Base-by-base conservation (phyloP, 2,329 filamentous ascomycete genomes). In the Talaromyces sp. region DNA sequence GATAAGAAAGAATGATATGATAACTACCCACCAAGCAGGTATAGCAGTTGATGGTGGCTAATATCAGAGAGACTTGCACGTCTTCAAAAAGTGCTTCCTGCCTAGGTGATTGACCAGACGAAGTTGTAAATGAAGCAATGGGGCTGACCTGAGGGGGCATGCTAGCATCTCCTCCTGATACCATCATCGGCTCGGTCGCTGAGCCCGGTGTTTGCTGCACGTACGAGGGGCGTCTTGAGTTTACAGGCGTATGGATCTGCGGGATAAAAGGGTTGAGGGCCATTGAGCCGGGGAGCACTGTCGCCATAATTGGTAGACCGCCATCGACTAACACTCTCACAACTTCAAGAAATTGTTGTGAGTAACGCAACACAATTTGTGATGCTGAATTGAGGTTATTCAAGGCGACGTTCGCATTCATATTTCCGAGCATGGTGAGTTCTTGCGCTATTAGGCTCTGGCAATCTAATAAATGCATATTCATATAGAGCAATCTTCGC, bases 31-130 rank as follows among this genome's bases (percentile, higher is more conserved):
- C 33, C 19, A 67, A 52, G 45, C 63, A 67, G n/a, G 59, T 66
- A 47, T 67, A 67, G 57, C 66, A 66, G 63, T 63, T 67, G 22
- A 66, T 61, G n/a, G 60, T 59, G 27, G 58, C 65, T 11, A 66
- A 22, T 43, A 59, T 64, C 57, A 63, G 33, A 4, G 65, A 64
- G 33, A 62, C 54, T 31, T 64, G 54, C 3, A 66, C 62, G n/a
- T 66, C 64, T 31, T 66, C 64, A 11, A 66, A 66, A 10, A 16
- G 52, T 10, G 27, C 39, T 47, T 50, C 43, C 6, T 58, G 45
- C 33, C 43, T 57, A 9, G 31, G 13, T 31, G 61, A 47, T 10
- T 57, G 49, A 22, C n/a, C 13, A 16, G 50, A 33, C 5, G 50
- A 31, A 13, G 61, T n/a, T 41, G 39, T 33, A n/a, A 52, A 56